phyloP scores from a whole-genome alignment of 306 rosid genomes.

The Carpinus viminea region DNA sequence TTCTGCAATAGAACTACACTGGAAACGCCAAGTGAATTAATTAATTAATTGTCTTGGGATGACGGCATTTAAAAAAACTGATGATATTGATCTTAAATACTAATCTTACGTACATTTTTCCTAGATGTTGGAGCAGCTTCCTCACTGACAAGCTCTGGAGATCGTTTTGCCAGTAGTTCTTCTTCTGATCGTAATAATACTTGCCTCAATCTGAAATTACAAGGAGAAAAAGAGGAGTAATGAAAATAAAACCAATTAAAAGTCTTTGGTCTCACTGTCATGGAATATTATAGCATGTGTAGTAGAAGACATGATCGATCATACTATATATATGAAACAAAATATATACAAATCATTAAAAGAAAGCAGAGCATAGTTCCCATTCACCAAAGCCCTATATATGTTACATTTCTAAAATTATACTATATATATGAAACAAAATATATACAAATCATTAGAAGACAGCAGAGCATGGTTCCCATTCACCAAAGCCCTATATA shows the following conservation, averaged over 20 bases:
- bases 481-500: too few species aligned
- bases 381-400: too few species aligned
- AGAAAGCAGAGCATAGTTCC: too few species aligned
- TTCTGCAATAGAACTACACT: slow-evolving; percentile 38
- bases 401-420: too few species aligned
- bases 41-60: background rate
- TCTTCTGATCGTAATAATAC: slow-evolving; percentile 39
- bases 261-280: background rate
- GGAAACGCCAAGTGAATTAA: background rate
- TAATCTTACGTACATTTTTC: too few species aligned
- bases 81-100: too few species aligned
- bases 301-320: background rate
- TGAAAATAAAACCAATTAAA: background rate
- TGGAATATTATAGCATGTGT: background rate
- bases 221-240: background rate
- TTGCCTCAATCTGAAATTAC: slow-evolving; percentile 29
- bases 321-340: background rate
- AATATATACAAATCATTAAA: background rate
- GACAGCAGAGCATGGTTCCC: too few species aligned
- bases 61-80: background rate
- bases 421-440: too few species aligned
- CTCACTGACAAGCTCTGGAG: slow-evolving; percentile 27
- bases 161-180: slow-evolving; percentile 29
- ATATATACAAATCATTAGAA: too few species aligned
- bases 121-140: slow-evolving; percentile 23